phyloP scores from a whole-genome alignment of 2,329 filamentous ascomycete species.

The Monilinia aucupariae region DNA sequence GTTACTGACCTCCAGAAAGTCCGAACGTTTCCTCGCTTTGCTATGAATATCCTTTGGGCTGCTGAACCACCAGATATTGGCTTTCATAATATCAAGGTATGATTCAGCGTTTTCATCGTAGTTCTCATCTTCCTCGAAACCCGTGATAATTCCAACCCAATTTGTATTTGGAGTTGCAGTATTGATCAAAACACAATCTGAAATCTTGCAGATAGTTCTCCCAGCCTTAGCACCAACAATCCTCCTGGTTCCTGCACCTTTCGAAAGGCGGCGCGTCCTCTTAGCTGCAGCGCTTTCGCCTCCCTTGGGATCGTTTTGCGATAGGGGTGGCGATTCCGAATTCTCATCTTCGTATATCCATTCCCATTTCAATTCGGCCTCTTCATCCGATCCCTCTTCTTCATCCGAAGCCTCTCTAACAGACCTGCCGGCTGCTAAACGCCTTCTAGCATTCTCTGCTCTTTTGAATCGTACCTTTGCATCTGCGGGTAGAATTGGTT shows the following conservation, averaged over 20 bases:
- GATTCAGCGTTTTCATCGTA: conserved; percentile 61
- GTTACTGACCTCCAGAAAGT: conserved; percentile 61
- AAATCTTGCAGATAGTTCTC: conserved; percentile 70
- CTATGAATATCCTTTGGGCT: conserved; percentile 85
- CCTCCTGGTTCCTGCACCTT: conserved; percentile 35
- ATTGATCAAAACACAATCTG: conserved; percentile 81
- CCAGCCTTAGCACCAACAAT: conserved; percentile 80
- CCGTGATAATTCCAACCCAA: conserved; percentile 86
- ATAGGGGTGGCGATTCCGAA: background rate
- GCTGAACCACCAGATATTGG: conserved; percentile 80
- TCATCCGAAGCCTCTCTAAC: conserved; percentile 76
- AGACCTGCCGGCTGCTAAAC: conserved; percentile 27
- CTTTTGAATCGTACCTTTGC: conserved; percentile 27
- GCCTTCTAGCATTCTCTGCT: conserved; percentile 40
- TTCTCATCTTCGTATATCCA: conserved; percentile 55
- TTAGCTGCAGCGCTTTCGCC: conserved; percentile 22
- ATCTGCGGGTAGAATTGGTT: conserved; percentile 19
- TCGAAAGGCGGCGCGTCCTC: conserved; percentile 23
- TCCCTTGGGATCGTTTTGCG: background rate
- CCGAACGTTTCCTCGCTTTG: conserved; percentile 72
- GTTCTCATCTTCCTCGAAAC: conserved; percentile 68
- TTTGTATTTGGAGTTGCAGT: conserved; percentile 80
- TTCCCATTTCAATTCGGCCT: conserved; percentile 75
- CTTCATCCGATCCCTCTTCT: conserved; percentile 64
- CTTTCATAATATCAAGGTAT: conserved; percentile 14